Conservation (phyloP, 176 grass and related monocot species). For the Avena atlantica region DNA sequence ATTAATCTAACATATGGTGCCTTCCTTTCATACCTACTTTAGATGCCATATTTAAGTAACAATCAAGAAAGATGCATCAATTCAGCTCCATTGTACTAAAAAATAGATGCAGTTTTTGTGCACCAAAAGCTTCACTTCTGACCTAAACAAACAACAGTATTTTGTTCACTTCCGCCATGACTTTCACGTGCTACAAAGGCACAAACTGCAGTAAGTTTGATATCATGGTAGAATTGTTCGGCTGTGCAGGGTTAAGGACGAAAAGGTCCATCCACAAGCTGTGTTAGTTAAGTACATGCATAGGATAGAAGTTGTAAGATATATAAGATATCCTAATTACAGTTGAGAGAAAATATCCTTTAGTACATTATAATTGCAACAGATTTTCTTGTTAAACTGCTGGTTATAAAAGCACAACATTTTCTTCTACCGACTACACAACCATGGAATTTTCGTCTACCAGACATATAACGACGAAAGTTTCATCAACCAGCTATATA, state of each 20-base stretch:
- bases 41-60: slow-evolving; percentile 3
- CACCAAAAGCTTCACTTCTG: background rate
- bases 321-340: background rate
- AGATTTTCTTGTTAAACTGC: background rate
- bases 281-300: background rate
- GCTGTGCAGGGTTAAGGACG: background rate
- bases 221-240: background rate
- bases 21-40: background rate
- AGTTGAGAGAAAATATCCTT: background rate
- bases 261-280: background rate
- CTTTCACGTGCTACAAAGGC: background rate
- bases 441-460: background rate
- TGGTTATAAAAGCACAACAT: background rate
- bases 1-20: slow-evolving; percentile 17
- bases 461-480: background rate
- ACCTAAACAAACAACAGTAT: background rate
- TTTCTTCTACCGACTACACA: background rate
- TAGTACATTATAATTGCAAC: background rate
- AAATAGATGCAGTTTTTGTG: background rate
- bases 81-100: background rate
- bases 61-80: background rate
- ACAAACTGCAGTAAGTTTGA: background rate
- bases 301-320: background rate
- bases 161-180: background rate
- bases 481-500: background rate